phyloP scores from a whole-genome alignment of 495 filamentous ascomycete genomes.

The Elaphomyces granulatus region DNA sequence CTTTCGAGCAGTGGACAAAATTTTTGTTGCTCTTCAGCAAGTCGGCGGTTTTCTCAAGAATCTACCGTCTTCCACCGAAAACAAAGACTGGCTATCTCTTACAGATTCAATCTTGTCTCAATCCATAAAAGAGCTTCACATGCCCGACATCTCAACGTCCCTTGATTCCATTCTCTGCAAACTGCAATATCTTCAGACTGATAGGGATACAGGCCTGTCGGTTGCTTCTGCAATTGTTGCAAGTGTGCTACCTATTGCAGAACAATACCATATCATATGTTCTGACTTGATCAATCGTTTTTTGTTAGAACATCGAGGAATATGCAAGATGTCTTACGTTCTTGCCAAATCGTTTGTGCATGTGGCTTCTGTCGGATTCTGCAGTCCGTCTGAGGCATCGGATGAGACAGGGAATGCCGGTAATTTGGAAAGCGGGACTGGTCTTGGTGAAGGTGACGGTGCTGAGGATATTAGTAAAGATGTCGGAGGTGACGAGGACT shows the following conservation, averaged over 20 bases:
- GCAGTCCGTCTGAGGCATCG: conserved; percentile 66
- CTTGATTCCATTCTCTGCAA: conserved; percentile 36
- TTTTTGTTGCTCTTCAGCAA: conserved; percentile 61
- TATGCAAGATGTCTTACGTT: conserved; percentile 57
- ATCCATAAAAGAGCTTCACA: conserved; percentile 42
- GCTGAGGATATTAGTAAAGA: conserved; percentile 97
- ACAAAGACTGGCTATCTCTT: conserved; percentile 46
- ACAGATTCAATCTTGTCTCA: conserved; percentile 42
- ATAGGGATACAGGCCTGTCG: conserved; percentile 25
- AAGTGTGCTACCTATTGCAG: conserved; percentile 54
- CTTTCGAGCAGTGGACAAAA: conserved; percentile 44
- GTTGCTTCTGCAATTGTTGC: conserved; percentile 47
- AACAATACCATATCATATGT: conserved; percentile 54
- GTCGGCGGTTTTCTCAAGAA: conserved; percentile 35
- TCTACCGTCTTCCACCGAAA: conserved; percentile 40
- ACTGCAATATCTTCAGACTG: conserved; percentile 34
- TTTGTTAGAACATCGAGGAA: conserved; percentile 45
- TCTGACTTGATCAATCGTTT: conserved; percentile 36
- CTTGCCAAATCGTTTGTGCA: conserved; percentile 62
- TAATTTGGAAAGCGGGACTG: conserved; percentile 80
- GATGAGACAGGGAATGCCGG: conserved; percentile 51
- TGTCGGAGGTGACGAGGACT: conserved; percentile 80
- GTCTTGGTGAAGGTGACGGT: conserved; percentile 89
- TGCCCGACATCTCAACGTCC: conserved; percentile 36
- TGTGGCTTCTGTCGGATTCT: conserved; percentile 75